Base-by-base conservation (phyloP, 73 alveolate genomes). In the Tetrahymena malaccensis region DNA sequence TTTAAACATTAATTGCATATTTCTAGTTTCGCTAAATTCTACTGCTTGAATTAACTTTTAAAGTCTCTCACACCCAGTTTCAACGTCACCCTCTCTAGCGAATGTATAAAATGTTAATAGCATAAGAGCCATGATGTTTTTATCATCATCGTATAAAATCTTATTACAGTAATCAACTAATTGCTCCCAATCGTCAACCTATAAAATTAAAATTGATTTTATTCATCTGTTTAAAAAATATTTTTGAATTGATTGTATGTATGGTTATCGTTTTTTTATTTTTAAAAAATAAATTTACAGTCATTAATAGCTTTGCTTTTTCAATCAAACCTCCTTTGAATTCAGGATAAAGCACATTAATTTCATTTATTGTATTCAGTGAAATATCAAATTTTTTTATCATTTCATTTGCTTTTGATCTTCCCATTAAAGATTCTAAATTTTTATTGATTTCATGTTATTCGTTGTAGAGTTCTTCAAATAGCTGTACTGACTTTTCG, bases 21-120 rank as follows among this genome's bases (percentile, higher is more conserved):
- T 99, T 95, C 98, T 98, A 35, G 98, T 99, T 93, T 99, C 99
- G 34, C 96, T 93, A 94, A 96, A 93, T 34, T 95, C 56, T 96
- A 98, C 96, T 10, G 99, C 98, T 93, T 94, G 97, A 94, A 96
- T 94, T 95, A 99, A 97, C 94, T 99, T 99, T 85, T 97, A 97
- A 94, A 99, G 96, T 94, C 98, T 98, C 84, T 99, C 99, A n/a
- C 93, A 94, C 38, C 99, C 99, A 8, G 96, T 96, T 55, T 98
- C 99, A 34, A 98, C 85, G 94, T 98, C 99, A 19, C 99, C 99
- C 96, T 98, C 99, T 96, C 99, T 97, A 25, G 99, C 98, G n/a
- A 98, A 96, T 37, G 96, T 96, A 96, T 98, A 97, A 95, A 98
- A 98, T 43, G 98, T 97, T 94, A 96, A 96, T 22, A 98, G 96